phyloP scores from a whole-genome alignment of 257 asterid species.

The Jacaranda mimosifolia region DNA sequence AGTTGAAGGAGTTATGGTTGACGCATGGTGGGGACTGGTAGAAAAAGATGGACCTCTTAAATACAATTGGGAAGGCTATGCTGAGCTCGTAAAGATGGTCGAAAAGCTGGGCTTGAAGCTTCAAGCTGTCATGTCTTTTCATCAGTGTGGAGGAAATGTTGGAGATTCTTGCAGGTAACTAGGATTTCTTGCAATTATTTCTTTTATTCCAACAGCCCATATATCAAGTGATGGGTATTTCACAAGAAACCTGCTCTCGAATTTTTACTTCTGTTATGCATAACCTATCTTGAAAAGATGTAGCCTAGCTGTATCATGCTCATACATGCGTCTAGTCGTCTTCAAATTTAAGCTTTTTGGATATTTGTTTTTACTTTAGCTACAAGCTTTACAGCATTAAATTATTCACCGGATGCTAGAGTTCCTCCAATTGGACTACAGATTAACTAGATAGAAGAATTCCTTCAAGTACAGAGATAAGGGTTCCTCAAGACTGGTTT shows the following conservation, averaged over 20 bases:
- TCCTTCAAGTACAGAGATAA: slow-evolving; percentile 11
- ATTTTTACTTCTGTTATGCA: neutral
- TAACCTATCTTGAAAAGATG: neutral
- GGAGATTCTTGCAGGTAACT: slow-evolving; percentile 92
- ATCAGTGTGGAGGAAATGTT: slow-evolving; percentile 94
- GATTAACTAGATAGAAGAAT: neutral
- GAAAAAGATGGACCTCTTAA: slow-evolving; percentile 88
- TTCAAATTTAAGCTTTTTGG: neutral
- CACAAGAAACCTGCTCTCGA: slow-evolving; percentile 22
- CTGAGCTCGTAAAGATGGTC: slow-evolving; percentile 79
- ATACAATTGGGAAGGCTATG: slow-evolving; percentile 95
- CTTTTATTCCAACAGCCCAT: neutral
- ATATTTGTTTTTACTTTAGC: neutral
- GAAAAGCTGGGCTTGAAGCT: slow-evolving; percentile 78
- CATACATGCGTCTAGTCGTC: slow-evolving; percentile 5
- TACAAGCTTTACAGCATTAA: slow-evolving; percentile 7
- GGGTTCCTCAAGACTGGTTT: neutral
- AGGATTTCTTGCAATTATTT: neutral
- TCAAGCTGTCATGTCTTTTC: slow-evolving; percentile 94
- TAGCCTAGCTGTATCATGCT: neutral
- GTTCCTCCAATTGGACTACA: neutral
- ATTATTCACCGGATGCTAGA: slow-evolving; percentile 7
- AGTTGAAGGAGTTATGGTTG: slow-evolving; percentile 94
- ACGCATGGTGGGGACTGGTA: slow-evolving; percentile 96
- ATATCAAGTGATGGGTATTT: neutral